phyloP scores from a whole-genome alignment of 345 rosid genomes.

The Passiflora organensis region DNA sequence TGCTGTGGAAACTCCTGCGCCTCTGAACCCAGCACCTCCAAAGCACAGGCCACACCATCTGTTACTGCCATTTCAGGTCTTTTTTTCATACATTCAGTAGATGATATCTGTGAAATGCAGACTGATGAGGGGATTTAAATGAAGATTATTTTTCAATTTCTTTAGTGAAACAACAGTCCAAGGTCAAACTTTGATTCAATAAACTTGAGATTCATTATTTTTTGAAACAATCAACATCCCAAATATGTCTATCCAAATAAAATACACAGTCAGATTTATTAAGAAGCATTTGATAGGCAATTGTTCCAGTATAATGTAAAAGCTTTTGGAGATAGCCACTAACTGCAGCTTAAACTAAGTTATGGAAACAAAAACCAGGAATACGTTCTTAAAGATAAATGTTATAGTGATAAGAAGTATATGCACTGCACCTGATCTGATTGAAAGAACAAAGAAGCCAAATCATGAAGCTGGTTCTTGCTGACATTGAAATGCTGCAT shows the following conservation, averaged over 20 bases:
- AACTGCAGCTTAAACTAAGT: too few species aligned
- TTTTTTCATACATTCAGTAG: constrained; percentile 36
- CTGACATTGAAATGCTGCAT: constrained; percentile 56
- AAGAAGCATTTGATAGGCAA: too few species aligned
- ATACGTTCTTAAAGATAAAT: too few species aligned
- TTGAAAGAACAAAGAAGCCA: constrained; percentile 55
- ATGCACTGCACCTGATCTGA: constrained; percentile 54
- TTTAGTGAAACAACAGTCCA: too few species aligned
- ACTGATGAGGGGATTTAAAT: not conserved
- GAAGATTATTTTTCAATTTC: not conserved
- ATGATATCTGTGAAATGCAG: constrained; percentile 30
- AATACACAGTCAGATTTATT: too few species aligned
- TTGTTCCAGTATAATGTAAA: too few species aligned
- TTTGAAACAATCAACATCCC: too few species aligned
- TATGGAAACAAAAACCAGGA: too few species aligned
- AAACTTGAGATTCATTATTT: too few species aligned
- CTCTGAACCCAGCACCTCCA: constrained; percentile 32
- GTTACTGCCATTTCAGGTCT: constrained; percentile 20
- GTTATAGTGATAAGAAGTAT: constrained; percentile 5
- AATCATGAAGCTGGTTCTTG: constrained; percentile 52
- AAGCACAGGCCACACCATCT: constrained; percentile 33
- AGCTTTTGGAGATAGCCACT: too few species aligned
- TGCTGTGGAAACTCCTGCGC: constrained; percentile 31
- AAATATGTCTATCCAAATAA: too few species aligned
- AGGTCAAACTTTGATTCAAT: too few species aligned